Evolutionary conservation across 176 grass and related monocot species (phyloP).

Genomic region (Cenchrus fungigraminus): DNA sequence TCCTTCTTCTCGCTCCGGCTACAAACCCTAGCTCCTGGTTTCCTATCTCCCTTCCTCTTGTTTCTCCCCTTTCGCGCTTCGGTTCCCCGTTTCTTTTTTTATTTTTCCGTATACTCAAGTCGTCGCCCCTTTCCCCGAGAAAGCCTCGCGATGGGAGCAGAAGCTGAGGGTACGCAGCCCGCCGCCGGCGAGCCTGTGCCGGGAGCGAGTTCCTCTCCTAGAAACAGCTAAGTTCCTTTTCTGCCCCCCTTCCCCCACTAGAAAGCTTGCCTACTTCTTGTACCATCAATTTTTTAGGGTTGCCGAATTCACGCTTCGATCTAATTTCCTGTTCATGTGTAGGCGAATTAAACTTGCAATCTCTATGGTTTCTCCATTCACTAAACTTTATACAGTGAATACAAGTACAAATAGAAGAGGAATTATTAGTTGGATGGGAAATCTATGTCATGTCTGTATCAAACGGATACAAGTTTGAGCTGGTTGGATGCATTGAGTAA

Average conservation of each 20-base stretch:
- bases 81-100: too few species aligned
- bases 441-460: not conserved
- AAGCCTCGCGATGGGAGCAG: constrained; percentile 45
- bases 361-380: not conserved
- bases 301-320: not conserved
- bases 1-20: too few species aligned
- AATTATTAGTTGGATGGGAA: not conserved
- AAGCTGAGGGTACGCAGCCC: constrained; percentile 32
- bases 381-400: not conserved
- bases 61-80: too few species aligned
- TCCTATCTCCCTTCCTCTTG: too few species aligned
- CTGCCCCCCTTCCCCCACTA: not conserved
- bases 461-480: not conserved
- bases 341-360: not conserved
- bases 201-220: constrained; percentile 66
- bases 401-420: not conserved
- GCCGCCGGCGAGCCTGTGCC: constrained; percentile 3
- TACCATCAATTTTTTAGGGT: constrained; percentile 9
- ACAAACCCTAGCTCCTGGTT: too few species aligned
- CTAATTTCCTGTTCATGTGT: not conserved
- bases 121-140: not conserved
- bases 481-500: not conserved
- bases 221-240: constrained; percentile 73
- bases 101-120: not conserved
- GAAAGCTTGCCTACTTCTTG: not conserved